Base-by-base conservation (phyloP, 768 basidiomycete genomes). In the Boletellus emodensis region DNA sequence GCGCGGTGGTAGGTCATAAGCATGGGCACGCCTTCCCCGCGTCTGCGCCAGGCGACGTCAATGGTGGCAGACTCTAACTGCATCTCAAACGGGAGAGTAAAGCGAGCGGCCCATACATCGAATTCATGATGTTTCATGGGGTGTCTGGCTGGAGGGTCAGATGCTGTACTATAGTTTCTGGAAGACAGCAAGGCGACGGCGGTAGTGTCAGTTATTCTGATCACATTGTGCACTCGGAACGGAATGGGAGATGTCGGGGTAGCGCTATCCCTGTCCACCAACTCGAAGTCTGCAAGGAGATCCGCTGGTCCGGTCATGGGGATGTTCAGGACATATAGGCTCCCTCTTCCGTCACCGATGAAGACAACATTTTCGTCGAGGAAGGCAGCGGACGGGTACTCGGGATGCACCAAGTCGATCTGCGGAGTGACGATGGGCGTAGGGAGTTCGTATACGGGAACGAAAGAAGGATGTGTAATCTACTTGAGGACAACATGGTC, bases 381-480 rank as follows among this genome's bases (percentile, higher is more conserved):
- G 58, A 87, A 84, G 6, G 72, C 71, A 26, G 78, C 77, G 1
- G 87, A 88, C 1, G 90, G 87, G 64, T 94, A 93, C 69, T 93
- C 90, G 38, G 68, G 72, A 57, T 83, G 82, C 17, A 71, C 64
- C 1, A 66, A 52, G 17, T 72, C 69, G 13, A 66, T 61, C 26
- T 66, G 69, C 1, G 75, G 61, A 1, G 76, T 67, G 40, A 73
- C 68, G 44, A 85, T 67, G 17, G 81, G 72, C 37, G 63, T 71
- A 0, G 87, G 82, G 40, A 91, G 72, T 59, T 85, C 79, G 59
- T 78, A 83, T 4, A 87, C 61, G 11, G 77, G 66, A 44, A 70
- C 67, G 62, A 86, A 83, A 8, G 75, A 72, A 15, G 85, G 85
- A 37, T 52, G 54, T 40, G 73, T 62, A 6, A 72, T 67, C 24